Base-by-base conservation (phyloP, 2,329 filamentous ascomycete genomes). In the Mycosphaerella sp. region DNA sequence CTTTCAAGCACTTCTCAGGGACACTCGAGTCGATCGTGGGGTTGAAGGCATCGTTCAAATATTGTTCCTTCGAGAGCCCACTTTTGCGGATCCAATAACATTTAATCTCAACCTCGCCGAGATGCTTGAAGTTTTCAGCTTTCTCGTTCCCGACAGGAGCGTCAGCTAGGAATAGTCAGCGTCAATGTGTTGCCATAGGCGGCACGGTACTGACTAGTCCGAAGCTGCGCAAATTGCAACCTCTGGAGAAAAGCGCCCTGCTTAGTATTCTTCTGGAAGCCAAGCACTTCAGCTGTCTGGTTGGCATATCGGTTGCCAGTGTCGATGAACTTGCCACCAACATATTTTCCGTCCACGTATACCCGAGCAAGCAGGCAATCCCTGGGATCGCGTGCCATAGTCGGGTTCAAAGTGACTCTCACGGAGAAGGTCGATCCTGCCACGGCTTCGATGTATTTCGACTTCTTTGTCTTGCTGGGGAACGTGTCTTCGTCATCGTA, bases 1-100 rank as follows among this genome's bases (percentile, higher is more conserved):
- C 63, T 44, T 66, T 66, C 37, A 63, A 36, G 13, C 52, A 50
- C 47, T 66, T 64, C 46, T 66, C 62, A 0, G 58, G 52, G 1
- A 65, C 18, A 2, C 25, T 49, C 14, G 39, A 13, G 1, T 14
- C 44, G 6, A 40, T 28, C 7, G 45, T 42, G 2, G 41, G 21
- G 34, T 51, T 37, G 41, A 40, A 47, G 3, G 16, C 10, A 2
- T 41, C 6, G 6, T 44, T 21, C 10, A 35, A 13, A 10, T 9
- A 17, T 6, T n/a, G 6, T 4, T 30, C 17, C 14, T 28, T 14
- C 14, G 37, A 7, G 39, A 32, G 5, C 14, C 49, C 52, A 14
- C 2, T 28, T 2, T 40, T 40, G n/a, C 49, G 32, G 30, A 27
- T 25, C 45, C 49, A 55, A 4, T 6, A 18, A 13, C 42, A 50